Conservation (phyloP, 192 early-diverging fungal genomes). For the Umbelopsis ramanniana region DNA sequence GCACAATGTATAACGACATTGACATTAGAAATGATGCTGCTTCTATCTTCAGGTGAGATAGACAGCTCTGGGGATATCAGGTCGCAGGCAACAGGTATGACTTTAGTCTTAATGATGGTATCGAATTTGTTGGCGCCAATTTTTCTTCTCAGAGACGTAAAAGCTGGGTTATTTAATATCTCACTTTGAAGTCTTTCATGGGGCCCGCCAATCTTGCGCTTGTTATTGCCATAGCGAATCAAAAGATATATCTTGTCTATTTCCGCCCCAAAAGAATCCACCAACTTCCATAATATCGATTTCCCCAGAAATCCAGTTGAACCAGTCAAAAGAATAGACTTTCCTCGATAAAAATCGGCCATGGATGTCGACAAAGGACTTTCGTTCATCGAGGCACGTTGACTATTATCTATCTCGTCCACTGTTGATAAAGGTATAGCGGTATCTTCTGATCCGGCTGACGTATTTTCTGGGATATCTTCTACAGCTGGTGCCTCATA, state of each 20-base stretch:
- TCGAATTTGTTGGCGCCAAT: constrained; percentile 43
- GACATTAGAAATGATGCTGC: constrained; percentile 43
- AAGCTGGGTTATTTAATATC: constrained; percentile 43
- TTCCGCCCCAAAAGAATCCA: constrained; percentile 44
- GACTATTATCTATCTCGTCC: neutral
- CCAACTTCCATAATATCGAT: constrained; percentile 53
- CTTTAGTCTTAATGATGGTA: constrained; percentile 42
- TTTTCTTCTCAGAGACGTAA: constrained; percentile 43
- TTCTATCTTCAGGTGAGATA: constrained; percentile 44
- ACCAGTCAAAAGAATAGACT: constrained; percentile 53
- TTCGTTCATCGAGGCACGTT: neutral
- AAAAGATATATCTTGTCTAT: constrained; percentile 39
- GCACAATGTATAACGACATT: constrained; percentile 56
- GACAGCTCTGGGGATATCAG: constrained; percentile 48
- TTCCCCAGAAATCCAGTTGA: constrained; percentile 61
- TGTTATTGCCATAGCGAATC: constrained; percentile 39
- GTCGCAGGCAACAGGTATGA: constrained; percentile 53
- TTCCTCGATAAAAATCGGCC: constrained; percentile 33
- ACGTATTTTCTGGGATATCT: neutral
- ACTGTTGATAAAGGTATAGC: constrained; percentile 11
- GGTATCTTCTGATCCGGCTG: neutral
- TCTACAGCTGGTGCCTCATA: neutral
- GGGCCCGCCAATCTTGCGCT: constrained; percentile 42
- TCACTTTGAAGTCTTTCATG: constrained; percentile 38
- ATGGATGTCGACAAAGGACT: constrained; percentile 19